A percentile compares a stretch with the other conserved stretches of the same genome.
Conservation (phyloP, 306 rosid species). For the Quercus rubra region DNA sequence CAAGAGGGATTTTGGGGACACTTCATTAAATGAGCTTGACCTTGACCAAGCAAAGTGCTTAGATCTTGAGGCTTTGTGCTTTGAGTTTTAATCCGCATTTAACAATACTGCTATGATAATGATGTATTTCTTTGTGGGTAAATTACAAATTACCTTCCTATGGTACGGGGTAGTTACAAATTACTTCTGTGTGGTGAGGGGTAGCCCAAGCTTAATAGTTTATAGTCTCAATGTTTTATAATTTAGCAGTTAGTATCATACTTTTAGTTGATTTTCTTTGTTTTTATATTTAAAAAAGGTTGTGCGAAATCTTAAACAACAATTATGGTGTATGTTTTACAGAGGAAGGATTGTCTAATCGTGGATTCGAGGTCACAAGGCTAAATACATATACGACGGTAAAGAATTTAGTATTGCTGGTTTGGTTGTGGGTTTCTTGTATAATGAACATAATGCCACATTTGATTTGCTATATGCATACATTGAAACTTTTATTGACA, state of each 20-base stretch:
- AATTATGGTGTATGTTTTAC: constrained; percentile 24
- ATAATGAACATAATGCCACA: constrained; percentile 1
- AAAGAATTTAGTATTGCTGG: constrained; percentile 28
- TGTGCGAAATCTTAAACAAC: constrained; percentile 12
- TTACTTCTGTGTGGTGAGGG: too few species aligned
- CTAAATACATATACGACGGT: constrained; percentile 95
- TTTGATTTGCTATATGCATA: constrained; percentile 5
- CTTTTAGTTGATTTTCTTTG: background rate
- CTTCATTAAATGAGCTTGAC: background rate
- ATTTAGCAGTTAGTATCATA: background rate
- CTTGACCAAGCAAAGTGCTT: too few species aligned
- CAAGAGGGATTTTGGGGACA: too few species aligned
- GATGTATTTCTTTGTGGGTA: background rate
- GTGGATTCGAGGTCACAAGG: constrained; percentile 91
- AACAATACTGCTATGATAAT: too few species aligned
- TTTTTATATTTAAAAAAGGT: background rate
- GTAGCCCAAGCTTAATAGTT: background rate
- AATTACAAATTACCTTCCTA: too few species aligned
- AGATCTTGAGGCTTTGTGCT: too few species aligned
- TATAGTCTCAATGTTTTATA: background rate
- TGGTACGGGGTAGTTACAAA: too few species aligned
- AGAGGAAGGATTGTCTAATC: constrained; percentile 85
- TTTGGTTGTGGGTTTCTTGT: background rate
- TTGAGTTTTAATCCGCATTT: too few species aligned
- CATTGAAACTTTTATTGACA: constrained; percentile 10